Evolutionary conservation across 805 yeast species (phyloP).

Genomic region (Zygosaccharomyces bisporus): DNA sequence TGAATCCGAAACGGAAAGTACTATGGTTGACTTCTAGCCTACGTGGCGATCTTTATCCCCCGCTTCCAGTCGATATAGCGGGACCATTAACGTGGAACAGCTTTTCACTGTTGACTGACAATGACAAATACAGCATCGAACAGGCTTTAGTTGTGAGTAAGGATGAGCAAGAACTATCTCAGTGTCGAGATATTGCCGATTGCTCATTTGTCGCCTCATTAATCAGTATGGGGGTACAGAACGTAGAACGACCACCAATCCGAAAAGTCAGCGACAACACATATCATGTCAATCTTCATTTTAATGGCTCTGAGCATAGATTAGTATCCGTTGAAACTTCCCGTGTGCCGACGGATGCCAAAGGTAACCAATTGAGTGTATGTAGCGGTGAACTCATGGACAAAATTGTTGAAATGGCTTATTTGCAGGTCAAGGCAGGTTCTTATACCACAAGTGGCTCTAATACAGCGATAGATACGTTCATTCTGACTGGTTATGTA

Average conservation of each 20-base stretch:
- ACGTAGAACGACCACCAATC: constrained; percentile 13
- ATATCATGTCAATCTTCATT: constrained; percentile 23
- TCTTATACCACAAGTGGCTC: constrained; percentile 71
- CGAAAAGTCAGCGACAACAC: constrained; percentile 17
- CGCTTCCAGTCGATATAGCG: constrained; percentile 21
- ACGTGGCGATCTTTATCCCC: constrained; percentile 25
- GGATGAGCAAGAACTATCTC: constrained; percentile 15
- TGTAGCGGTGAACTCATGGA: constrained; percentile 16
- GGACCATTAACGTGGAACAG: constrained; percentile 24
- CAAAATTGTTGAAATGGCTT: constrained; percentile 67
- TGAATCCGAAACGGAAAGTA: constrained; percentile 14
- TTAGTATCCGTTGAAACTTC: constrained; percentile 25
- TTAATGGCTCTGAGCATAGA: constrained; percentile 29
- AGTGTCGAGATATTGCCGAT: constrained; percentile 40
- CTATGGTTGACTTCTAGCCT: constrained; percentile 29
- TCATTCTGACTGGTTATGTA: constrained; percentile 62
- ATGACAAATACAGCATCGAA: constrained; percentile 13
- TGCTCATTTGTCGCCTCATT: constrained; percentile 76
- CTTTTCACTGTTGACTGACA: constrained; percentile 1
- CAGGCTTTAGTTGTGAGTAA: constrained; percentile 10
- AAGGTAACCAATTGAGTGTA: constrained; percentile 21
- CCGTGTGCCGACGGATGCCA: constrained; percentile 19
- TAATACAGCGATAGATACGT: constrained; percentile 69
- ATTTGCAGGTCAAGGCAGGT: constrained; percentile 51
- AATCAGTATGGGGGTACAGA: constrained; percentile 43